Evolutionary conservation across 202 grass and related monocot genomes (phyloP).

Genomic region (Alloteropsis angusta): DNA sequence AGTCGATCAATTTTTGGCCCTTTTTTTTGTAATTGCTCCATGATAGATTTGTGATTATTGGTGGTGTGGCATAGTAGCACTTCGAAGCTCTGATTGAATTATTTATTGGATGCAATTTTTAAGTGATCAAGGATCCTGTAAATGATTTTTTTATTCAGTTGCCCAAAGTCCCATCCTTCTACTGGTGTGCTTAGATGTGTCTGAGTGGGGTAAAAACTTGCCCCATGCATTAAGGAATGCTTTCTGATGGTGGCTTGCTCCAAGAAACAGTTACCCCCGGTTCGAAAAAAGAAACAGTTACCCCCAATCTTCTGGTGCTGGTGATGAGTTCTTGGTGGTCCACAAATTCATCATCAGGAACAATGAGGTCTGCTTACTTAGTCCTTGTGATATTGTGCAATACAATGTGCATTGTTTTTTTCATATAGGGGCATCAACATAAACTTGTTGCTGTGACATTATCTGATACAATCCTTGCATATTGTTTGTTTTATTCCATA

Average conservation of each 20-base stretch:
- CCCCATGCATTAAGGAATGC: too few relatives aligned
- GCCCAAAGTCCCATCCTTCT: neutral
- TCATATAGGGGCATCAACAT: constrained; percentile 49
- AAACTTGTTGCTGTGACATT: constrained; percentile 29
- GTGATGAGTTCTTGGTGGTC: constrained; percentile 87
- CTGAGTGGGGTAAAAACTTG: neutral
- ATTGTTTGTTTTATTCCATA: constrained; percentile 21
- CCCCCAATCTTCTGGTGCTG: constrained; percentile 74
- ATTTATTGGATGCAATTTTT: constrained; percentile 22
- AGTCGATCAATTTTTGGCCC: constrained; percentile 16
- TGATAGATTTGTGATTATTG: constrained; percentile 37
- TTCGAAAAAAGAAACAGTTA: constrained; percentile 94
- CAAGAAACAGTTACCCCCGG: constrained; percentile 94
- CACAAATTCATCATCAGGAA: constrained; percentile 98
- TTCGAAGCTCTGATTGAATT: constrained; percentile 32
- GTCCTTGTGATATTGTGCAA: neutral
- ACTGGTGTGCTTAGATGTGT: neutral
- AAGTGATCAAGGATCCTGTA: constrained; percentile 26
- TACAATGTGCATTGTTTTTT: neutral
- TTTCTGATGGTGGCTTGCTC: constrained; percentile 22
- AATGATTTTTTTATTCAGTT: constrained; percentile 10
- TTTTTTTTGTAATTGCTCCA: constrained; percentile 4
- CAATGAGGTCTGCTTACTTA: constrained; percentile 61
- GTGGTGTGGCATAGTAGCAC: constrained; percentile 31
- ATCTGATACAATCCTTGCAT: neutral